phyloP scores from a whole-genome alignment of 2,329 filamentous ascomycete species.

The Neofusicoccum laricinum region DNA sequence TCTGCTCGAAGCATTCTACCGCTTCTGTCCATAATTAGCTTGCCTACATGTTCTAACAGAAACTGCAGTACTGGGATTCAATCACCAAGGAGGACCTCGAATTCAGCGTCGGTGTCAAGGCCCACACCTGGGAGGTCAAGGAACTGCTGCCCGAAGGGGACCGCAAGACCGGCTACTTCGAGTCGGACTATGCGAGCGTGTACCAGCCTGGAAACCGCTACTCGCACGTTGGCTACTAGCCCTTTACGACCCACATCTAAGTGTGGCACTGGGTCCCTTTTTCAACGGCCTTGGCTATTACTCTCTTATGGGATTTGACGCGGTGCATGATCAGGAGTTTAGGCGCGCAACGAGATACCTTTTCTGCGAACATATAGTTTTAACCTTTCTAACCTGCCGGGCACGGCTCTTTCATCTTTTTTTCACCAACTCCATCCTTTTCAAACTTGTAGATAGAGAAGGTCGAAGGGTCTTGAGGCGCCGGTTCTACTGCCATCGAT shows the following conservation, averaged over 20 bases:
- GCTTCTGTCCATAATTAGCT: background rate
- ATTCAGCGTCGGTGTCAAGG: slow-evolving; percentile 91
- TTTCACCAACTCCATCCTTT: background rate
- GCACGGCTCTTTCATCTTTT: background rate
- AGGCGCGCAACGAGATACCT: background rate
- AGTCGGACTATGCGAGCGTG: slow-evolving; percentile 54
- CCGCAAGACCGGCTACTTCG: slow-evolving; percentile 70
- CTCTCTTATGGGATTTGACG: background rate
- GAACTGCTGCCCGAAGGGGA: slow-evolving; percentile 77
- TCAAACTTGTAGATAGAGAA: no score
- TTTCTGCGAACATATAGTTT: background rate
- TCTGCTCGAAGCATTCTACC: background rate
- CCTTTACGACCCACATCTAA: background rate
- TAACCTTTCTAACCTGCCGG: background rate
- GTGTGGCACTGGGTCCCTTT: background rate
- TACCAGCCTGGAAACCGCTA: slow-evolving; percentile 35
- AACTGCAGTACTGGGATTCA: slow-evolving; percentile 87
- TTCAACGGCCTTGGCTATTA: background rate
- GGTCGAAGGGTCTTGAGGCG: no score
- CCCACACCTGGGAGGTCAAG: slow-evolving; percentile 98
- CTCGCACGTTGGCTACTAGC: slow-evolving; percentile 19
- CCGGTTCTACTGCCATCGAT: no score
- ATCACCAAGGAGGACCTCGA: slow-evolving; percentile 98
- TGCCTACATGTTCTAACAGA: slow-evolving; percentile 12
- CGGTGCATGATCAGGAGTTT: background rate